Evolutionary conservation across 2,329 filamentous ascomycete species (phyloP).

Genomic region (Diaporthe australafricana): DNA sequence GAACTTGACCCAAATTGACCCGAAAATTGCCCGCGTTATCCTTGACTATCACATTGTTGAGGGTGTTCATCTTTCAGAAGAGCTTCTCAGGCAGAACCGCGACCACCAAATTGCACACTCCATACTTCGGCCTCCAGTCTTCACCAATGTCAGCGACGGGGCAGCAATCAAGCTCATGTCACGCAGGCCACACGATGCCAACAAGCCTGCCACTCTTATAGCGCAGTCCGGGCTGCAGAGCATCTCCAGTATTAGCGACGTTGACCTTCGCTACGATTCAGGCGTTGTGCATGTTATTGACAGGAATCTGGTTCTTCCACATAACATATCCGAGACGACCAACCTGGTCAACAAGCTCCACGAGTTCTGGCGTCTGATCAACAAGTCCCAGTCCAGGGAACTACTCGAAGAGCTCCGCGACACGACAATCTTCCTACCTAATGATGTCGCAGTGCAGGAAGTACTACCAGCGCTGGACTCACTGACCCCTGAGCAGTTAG

Average conservation of each 20-base stretch:
- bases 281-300: background rate
- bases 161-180: background rate
- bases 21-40: background rate
- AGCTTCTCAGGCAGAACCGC: background rate
- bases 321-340: constrained; percentile 7
- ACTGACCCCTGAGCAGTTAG: background rate
- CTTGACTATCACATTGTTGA: background rate
- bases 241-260: background rate
- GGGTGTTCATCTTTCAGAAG: background rate
- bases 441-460: background rate
- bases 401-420: constrained; percentile 7
- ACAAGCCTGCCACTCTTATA: background rate
- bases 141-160: background rate
- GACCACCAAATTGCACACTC: background rate
- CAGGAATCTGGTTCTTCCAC: constrained; percentile 2
- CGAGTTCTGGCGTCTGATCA: background rate
- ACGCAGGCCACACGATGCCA: background rate
- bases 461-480: background rate
- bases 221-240: background rate
- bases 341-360: background rate
- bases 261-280: background rate
- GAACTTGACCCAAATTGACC: background rate
- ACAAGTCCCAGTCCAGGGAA: background rate
- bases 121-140: background rate
- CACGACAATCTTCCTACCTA: background rate